These are phyloP conservation scores for Alternaria incomplexa DNA, from an alignment of 2,329 filamentous ascomycete genomes.

Conservation along the genomic window DNA sequence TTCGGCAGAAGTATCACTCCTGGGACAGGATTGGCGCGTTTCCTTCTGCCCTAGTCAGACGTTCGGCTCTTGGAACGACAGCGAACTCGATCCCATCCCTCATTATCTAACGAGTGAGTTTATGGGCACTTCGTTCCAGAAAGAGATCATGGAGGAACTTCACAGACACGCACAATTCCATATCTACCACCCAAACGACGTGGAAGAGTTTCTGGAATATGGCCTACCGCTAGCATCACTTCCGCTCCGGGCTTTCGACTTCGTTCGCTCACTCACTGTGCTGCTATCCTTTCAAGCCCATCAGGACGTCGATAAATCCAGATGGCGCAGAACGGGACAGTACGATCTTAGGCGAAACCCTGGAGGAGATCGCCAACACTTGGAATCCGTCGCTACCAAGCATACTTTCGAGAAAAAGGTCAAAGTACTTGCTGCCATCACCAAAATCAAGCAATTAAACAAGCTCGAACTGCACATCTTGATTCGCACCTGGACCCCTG, in stretches of 20 bases:
- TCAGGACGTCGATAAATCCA: background rate
- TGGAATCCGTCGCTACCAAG: background rate
- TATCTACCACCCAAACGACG: background rate
- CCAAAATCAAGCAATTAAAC: background rate
- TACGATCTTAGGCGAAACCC: fast-evolving
- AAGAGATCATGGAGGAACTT: background rate
- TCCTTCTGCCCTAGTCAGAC: background rate
- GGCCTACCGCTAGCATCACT: background rate
- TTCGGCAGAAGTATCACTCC: background rate
- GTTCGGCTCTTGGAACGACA: background rate
- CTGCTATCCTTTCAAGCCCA: background rate
- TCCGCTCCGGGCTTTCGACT: background rate
- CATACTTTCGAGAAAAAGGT: fast-evolving
- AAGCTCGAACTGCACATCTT: background rate
- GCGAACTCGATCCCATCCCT: background rate
- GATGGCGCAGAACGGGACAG: background rate
- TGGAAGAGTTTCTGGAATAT: background rate
- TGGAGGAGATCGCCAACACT: background rate
- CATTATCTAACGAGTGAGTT: background rate
- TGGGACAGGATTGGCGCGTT: background rate
- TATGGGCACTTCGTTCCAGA: background rate
- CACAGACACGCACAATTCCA: background rate
- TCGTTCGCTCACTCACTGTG: background rate
- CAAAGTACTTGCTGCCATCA: background rate
- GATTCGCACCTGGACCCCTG: background rate